A percentile compares a stretch with the other conserved stretches of the same genome.
phyloP scores from a whole-genome alignment of 345 rosid genomes.

The Excoecaria agallocha region DNA sequence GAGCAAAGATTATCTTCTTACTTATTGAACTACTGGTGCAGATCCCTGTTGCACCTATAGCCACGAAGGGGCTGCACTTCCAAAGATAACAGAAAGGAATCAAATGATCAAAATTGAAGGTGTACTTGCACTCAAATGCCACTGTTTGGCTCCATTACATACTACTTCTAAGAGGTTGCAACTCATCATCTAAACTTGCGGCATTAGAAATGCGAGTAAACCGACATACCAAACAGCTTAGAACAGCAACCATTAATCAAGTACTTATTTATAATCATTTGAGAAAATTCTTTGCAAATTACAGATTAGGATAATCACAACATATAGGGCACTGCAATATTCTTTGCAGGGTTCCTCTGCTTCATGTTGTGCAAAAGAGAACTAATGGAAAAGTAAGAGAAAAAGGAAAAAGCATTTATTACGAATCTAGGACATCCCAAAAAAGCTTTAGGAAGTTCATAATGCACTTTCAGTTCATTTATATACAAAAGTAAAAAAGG shows the following conservation, averaged over 20 bases:
- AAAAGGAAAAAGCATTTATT: neutral
- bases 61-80: too few species aligned
- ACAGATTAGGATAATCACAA: neutral
- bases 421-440: neutral
- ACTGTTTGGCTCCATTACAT: too few species aligned
- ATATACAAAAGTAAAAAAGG: neutral
- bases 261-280: neutral
- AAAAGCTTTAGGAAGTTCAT: constrained; percentile 8
- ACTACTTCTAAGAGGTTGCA: neutral
- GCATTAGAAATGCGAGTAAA: neutral
- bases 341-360: neutral
- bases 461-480: neutral
- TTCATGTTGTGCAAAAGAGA: neutral
- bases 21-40: too few species aligned
- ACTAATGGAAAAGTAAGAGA: neutral
- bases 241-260: neutral
- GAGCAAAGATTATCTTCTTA: too few species aligned
- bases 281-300: neutral
- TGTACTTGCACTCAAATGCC: too few species aligned
- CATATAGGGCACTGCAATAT: neutral
- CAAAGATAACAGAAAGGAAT: too few species aligned
- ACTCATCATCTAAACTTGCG: neutral
- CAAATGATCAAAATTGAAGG: too few species aligned
- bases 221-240: neutral
- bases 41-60: too few species aligned